Evolutionary conservation across 192 early-diverging fungal genomes (phyloP).

Genomic region (Lunasporangiospora selenospora): DNA sequence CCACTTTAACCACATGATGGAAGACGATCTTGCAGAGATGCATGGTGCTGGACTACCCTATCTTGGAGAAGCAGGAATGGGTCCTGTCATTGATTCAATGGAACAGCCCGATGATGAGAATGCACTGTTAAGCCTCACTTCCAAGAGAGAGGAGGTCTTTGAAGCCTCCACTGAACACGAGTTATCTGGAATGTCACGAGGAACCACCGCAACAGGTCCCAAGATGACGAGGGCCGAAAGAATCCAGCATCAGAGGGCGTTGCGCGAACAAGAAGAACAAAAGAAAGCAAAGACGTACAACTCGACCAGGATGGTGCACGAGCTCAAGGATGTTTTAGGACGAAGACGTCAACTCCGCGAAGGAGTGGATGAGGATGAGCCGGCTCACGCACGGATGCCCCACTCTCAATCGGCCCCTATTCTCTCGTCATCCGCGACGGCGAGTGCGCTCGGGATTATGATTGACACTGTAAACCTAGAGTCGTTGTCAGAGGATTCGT

Average conservation of each 20-base stretch:
- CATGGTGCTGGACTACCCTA: neutral
- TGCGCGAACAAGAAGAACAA: conserved; percentile 53
- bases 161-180: conserved; percentile 51
- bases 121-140: conserved; percentile 17
- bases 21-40: neutral
- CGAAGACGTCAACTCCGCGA: conserved; percentile 40
- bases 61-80: neutral
- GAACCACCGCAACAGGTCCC: conserved; percentile 9
- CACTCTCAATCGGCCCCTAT: too few species aligned
- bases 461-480: too few species aligned
- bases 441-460: too few species aligned
- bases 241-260: conserved; percentile 50
- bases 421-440: too few species aligned
- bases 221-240: conserved; percentile 58
- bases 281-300: conserved; percentile 32
- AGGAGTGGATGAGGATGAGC: conserved; percentile 18
- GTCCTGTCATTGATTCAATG: conserved; percentile 26
- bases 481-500: too few species aligned
- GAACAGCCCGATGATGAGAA: conserved; percentile 35
- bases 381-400: neutral
- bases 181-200: neutral
- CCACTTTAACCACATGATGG: neutral
- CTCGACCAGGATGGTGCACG: conserved; percentile 60
- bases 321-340: conserved; percentile 62
- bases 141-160: conserved; percentile 56